phyloP scores from a whole-genome alignment of 306 rosid species.

The Rubus parviflorus region DNA sequence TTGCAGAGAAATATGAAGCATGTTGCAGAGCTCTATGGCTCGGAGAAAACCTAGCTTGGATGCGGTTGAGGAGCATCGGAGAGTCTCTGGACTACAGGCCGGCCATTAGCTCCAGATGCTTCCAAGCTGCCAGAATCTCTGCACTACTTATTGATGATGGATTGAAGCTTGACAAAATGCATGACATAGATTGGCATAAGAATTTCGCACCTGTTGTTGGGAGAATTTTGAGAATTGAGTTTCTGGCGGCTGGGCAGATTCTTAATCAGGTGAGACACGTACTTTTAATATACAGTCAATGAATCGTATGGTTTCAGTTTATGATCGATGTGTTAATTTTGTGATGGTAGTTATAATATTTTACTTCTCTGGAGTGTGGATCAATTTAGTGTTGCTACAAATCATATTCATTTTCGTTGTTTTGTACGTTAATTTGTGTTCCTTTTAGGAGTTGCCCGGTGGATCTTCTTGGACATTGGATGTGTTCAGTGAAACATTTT shows the following conservation, averaged over 20 bases:
- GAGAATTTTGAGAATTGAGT: conserved; percentile 77
- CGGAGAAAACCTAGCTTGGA: conserved; percentile 51
- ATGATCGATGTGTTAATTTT: background rate
- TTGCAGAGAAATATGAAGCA: conserved; percentile 80
- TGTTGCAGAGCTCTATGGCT: conserved; percentile 66
- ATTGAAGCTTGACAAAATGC: conserved; percentile 54
- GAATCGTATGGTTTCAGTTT: background rate
- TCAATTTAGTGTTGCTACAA: no score
- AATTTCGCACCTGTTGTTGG: conserved; percentile 61
- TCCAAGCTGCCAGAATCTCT: conserved; percentile 71
- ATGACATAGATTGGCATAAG: conserved; percentile 68
- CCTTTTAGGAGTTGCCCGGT: conserved; percentile 53
- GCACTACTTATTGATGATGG: conserved; percentile 86
- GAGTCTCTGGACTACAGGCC: conserved; percentile 59
- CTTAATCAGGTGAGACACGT: conserved; percentile 66
- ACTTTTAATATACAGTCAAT: no score
- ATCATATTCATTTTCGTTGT: background rate
- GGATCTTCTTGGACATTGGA: conserved; percentile 80
- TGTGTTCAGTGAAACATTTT: conserved; percentile 56
- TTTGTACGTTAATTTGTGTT: conserved; percentile 1
- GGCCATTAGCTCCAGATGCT: conserved; percentile 60
- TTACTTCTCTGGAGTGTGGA: no score
- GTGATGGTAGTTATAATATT: background rate
- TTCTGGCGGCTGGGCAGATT: conserved; percentile 80
- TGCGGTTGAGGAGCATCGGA: conserved; percentile 67